These are phyloP conservation scores for Clonostachys rosea DNA, from an alignment of 2,329 filamentous ascomycete species.

Conservation along the genomic window DNA sequence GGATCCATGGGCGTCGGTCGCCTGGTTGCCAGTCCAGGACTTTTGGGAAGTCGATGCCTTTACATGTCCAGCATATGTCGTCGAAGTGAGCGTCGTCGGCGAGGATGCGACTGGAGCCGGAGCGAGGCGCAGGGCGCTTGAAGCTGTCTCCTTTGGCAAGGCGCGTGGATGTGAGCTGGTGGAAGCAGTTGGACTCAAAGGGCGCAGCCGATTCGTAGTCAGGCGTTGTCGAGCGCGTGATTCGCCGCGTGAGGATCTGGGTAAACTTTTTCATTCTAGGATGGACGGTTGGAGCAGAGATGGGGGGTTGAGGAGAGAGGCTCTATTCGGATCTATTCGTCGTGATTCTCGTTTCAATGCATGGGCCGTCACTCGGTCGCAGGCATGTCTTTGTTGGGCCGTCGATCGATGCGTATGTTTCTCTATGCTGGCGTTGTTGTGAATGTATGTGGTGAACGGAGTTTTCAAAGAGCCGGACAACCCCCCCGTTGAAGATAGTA, in stretches of 20 bases:
- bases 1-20: slow-evolving; percentile 26
- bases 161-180: slow-evolving; percentile 24
- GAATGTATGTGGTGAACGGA: too few species aligned
- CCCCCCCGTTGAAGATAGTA: too few species aligned
- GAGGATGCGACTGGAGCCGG: background rate
- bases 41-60: slow-evolving; percentile 25
- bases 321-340: too few species aligned
- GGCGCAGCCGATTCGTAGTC: slow-evolving; percentile 1
- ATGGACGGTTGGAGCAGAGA: too few species aligned
- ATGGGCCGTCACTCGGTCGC: too few species aligned
- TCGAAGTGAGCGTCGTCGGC: slow-evolving; percentile 2
- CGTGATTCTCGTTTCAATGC: too few species aligned
- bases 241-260: slow-evolving; percentile 17
- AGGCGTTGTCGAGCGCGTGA: background rate
- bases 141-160: slow-evolving; percentile 1
- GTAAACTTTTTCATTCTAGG: slow-evolving; percentile 26
- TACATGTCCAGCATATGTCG: slow-evolving; percentile 20
- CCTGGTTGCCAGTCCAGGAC: slow-evolving; percentile 27
- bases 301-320: too few species aligned
- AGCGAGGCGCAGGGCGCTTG: background rate
- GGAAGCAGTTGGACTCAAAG: slow-evolving; percentile 10
- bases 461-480: too few species aligned
- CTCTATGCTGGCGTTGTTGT: too few species aligned
- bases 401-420: too few species aligned
- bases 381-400: too few species aligned